Evolutionary conservation across 2,329 filamentous ascomycete genomes (phyloP).

Genomic region (Leptodontidium sp.): DNA sequence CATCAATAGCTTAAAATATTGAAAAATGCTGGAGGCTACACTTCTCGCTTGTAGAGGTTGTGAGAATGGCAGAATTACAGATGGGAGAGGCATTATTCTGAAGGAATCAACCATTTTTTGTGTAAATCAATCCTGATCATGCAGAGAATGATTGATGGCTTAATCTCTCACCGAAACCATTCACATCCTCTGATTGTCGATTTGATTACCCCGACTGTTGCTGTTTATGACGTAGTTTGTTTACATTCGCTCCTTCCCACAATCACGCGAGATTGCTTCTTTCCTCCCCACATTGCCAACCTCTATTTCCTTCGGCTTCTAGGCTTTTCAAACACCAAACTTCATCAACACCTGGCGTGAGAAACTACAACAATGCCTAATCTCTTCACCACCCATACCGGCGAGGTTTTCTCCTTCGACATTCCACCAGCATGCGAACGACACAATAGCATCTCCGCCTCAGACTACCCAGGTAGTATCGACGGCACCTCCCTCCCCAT

Average conservation of each 20-base stretch:
- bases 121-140: neutral
- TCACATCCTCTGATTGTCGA: neutral
- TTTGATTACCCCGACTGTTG: neutral
- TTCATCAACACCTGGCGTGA: neutral
- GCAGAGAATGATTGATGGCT: no score
- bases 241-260: slow-evolving; percentile 12
- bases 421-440: neutral
- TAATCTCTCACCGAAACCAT: neutral
- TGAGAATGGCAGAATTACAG: neutral
- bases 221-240: slow-evolving; percentile 3
- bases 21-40: slow-evolving; percentile 41
- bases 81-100: neutral
- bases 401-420: slow-evolving; percentile 7
- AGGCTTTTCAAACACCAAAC: neutral
- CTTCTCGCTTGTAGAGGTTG: slow-evolving; percentile 33
- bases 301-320: neutral
- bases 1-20: slow-evolving; percentile 38
- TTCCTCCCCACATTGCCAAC: neutral
- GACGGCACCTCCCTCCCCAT: neutral
- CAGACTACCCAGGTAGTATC: neutral
- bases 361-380: neutral
- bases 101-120: neutral
- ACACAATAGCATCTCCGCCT: slow-evolving; percentile 5
- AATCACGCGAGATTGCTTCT: neutral
- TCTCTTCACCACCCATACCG: slow-evolving; percentile 13